Base-by-base conservation (phyloP, 228 moss, liverwort and hornwort genomes). In the Sphagnum magellanicum region DNA sequence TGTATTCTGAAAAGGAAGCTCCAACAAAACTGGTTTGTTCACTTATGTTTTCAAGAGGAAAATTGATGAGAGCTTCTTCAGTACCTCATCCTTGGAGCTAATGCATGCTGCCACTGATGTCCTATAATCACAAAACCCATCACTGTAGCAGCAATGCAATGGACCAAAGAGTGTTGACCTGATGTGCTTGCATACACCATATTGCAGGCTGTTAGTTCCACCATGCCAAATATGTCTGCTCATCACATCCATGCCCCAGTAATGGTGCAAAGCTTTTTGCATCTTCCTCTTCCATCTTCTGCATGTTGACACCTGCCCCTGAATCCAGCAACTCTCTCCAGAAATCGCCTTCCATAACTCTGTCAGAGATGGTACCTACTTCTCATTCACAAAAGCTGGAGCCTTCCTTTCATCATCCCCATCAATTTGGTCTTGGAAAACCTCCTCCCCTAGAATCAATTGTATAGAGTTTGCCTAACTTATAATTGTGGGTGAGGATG, bases 101-200 rank as follows among this genome's bases (percentile, higher is more conserved):
- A 93, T 75, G 93, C 93, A 66, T 90, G 87, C 76, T 97, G 97
- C 97, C 97, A 97, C 67, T 91, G 91, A 66, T 97, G 93, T 63
- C 97, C 97, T 59, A 97, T 86, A 73, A 97, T 93, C 61, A 91
- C 88, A 58, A 97, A 77, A 59, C 97, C 97, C 91, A 93, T 93
- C 73, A 97, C 93, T 60, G 97, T 91, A 0, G 93, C 97, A 60
- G 97, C 97, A 97, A 76, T 6, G 97, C 97, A 59, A 97, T 79
- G 65, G 93, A 93, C 93, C 97, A 97, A 51, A 91, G 81, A 53
- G 91, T 91, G 72, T 87, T 91, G 50, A 88, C 90, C 72, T 93
- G 93, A 50, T 88, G 88, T 46, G 87, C 76, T 77, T 90, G 81
- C 71, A 83, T 80, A 76, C 84, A 86, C 81, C 89, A 89, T 60